Evolutionary conservation across 306 rosid species (phyloP).

Genomic region (Herpetospermum pedunculosum): DNA sequence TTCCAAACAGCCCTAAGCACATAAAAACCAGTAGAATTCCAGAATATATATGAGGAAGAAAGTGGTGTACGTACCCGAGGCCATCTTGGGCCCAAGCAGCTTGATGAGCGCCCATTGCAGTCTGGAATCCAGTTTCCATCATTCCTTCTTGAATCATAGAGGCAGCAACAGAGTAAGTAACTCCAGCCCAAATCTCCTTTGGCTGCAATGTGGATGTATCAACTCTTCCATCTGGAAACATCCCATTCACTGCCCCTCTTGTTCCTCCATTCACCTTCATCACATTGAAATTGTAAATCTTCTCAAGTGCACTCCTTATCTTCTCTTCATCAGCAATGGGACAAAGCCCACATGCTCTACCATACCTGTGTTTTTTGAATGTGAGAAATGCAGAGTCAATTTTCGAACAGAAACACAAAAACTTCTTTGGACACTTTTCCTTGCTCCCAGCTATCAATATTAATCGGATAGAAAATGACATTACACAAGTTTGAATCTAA

Average conservation of each 20-base stretch:
- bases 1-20: too few species aligned
- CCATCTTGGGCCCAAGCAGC: slow-evolving; percentile 79
- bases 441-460: too few species aligned
- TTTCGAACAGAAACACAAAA: too few species aligned
- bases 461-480: too few species aligned
- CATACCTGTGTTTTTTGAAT: slow-evolving; percentile 39
- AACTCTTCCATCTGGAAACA: slow-evolving; percentile 78
- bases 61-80: slow-evolving; percentile 50
- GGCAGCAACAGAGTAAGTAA: slow-evolving; percentile 87
- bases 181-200: slow-evolving; percentile 94
- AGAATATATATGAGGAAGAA: neutral
- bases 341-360: slow-evolving; percentile 75
- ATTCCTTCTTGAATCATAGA: slow-evolving; percentile 84
- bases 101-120: slow-evolving; percentile 63
- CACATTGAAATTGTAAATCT: slow-evolving; percentile 58
- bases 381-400: neutral
- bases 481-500: too few species aligned
- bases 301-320: slow-evolving; percentile 53
- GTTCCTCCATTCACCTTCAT: slow-evolving; percentile 62
- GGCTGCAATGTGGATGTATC: slow-evolving; percentile 76
- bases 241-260: slow-evolving; percentile 86
- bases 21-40: neutral
- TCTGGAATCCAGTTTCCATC: slow-evolving; percentile 68
- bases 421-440: too few species aligned
- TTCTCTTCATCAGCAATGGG: slow-evolving; percentile 65